phyloP scores from a whole-genome alignment of 768 basidiomycete genomes.

The Grammothele lineata region DNA sequence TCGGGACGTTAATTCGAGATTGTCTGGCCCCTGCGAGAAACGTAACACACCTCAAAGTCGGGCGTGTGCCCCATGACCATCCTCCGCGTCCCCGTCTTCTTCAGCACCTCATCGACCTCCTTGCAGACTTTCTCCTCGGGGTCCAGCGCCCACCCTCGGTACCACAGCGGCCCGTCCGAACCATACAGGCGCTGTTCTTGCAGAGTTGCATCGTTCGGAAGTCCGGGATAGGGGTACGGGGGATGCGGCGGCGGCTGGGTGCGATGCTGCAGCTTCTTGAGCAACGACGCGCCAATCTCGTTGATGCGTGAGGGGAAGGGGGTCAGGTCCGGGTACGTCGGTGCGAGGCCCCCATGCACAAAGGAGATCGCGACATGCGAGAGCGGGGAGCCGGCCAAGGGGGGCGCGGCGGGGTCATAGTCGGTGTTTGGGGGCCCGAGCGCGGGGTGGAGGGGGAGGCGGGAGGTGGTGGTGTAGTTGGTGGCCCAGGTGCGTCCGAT shows the following conservation, averaged over 20 bases:
- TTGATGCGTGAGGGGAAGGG: slow-evolving; percentile 89
- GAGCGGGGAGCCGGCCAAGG: slow-evolving; percentile 36
- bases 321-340: slow-evolving; percentile 64
- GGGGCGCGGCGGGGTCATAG: slow-evolving; percentile 41
- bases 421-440: slow-evolving; percentile 64
- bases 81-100: slow-evolving; percentile 74
- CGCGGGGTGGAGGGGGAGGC: slow-evolving; percentile 74
- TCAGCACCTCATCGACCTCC: slow-evolving; percentile 65
- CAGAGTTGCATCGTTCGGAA: slow-evolving; percentile 59
- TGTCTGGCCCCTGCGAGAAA: neutral
- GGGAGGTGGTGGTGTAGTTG: slow-evolving; percentile 80
- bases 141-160: slow-evolving; percentile 86
- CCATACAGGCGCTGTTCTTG: slow-evolving; percentile 74
- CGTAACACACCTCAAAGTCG: slow-evolving; percentile 58
- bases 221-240: slow-evolving; percentile 65
- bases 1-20: neutral
- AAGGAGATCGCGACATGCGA: slow-evolving; percentile 85
- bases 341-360: slow-evolving; percentile 88
- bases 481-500: slow-evolving; percentile 79
- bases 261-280: slow-evolving; percentile 65
- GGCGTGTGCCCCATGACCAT: slow-evolving; percentile 99
- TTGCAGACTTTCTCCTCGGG: slow-evolving; percentile 65
- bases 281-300: slow-evolving; percentile 59
- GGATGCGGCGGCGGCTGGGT: slow-evolving; percentile 75
- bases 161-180: slow-evolving; percentile 89